Evolutionary conservation across 495 filamentous ascomycete species (phyloP).

Genomic region (Tuber borchii): DNA sequence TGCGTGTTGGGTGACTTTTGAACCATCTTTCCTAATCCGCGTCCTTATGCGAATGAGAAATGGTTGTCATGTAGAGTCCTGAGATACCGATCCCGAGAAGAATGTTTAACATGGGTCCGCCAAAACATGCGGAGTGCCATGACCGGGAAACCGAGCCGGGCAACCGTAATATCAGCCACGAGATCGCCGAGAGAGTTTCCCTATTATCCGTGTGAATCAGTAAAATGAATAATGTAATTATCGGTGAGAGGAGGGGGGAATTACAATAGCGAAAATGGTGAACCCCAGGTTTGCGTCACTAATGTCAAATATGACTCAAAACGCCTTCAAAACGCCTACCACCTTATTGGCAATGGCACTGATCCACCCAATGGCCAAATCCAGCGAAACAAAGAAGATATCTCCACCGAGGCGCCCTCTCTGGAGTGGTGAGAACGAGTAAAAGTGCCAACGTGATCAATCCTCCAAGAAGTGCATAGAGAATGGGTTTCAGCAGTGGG

Average conservation of each 20-base stretch:
- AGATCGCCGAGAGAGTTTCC: slow-evolving; percentile 93
- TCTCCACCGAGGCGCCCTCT: slow-evolving; percentile 58
- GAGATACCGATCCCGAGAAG: slow-evolving; percentile 85
- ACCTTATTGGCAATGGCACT: slow-evolving; percentile 93
- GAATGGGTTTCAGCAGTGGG: slow-evolving; percentile 56
- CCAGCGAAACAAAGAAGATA: slow-evolving; percentile 76
- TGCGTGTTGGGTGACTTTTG: too few relatives aligned
- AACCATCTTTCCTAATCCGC: slow-evolving; percentile 46
- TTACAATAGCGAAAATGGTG: slow-evolving; percentile 80
- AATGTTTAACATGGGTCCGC: slow-evolving; percentile 96
- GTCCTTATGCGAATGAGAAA: slow-evolving; percentile 50
- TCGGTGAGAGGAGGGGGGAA: background rate
- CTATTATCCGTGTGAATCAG: slow-evolving; percentile 7
- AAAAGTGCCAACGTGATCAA: slow-evolving; percentile 58
- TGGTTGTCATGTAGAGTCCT: slow-evolving; percentile 75
- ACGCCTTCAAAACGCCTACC: slow-evolving; percentile 85
- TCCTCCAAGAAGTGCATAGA: slow-evolving; percentile 66
- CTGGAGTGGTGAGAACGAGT: slow-evolving; percentile 55
- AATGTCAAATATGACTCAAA: slow-evolving; percentile 88
- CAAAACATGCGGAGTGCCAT: slow-evolving; percentile 97
- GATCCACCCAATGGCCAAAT: slow-evolving; percentile 92
- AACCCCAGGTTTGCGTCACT: slow-evolving; percentile 92
- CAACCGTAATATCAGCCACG: slow-evolving; percentile 91
- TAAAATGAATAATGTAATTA: background rate
- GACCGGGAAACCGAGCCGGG: slow-evolving; percentile 84